Conservation (phyloP, 2,329 filamentous ascomycete genomes). For the Penicillium sp. region DNA sequence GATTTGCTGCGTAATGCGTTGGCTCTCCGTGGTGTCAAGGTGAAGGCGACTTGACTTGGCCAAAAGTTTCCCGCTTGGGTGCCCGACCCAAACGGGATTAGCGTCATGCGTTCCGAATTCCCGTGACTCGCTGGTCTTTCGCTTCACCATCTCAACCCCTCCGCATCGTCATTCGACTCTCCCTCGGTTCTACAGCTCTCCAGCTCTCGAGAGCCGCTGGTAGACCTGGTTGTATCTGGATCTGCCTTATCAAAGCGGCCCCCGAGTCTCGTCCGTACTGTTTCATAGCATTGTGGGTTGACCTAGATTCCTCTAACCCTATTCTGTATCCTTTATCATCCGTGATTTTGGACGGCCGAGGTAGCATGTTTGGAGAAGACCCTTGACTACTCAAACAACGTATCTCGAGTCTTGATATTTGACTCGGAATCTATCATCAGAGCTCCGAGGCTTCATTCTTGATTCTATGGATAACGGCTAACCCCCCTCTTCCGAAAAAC, state of each 20-base stretch:
- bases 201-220: conserved; percentile 12
- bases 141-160: conserved; percentile 33
- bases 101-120: conserved; percentile 27
- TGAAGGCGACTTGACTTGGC: background rate
- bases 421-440: background rate
- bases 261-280: conserved; percentile 11
- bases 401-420: background rate
- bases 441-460: background rate
- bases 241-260: background rate
- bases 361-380: conserved; percentile 12
- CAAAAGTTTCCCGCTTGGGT: conserved; percentile 20
- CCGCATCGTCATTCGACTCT: conserved; percentile 21
- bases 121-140: conserved; percentile 34
- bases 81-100: conserved; percentile 27
- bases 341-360: conserved; percentile 27
- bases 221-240: background rate
- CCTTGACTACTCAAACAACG: background rate
- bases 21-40: background rate
- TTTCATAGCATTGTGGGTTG: conserved; percentile 30
- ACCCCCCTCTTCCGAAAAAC: conserved; percentile 2
- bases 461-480: background rate
- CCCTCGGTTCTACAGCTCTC: conserved; percentile 12
- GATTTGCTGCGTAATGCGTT: conserved; percentile 10
- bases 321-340: conserved; percentile 18
- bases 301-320: background rate